These are phyloP conservation scores for Camillea tinctor DNA, from an alignment of 2,329 filamentous ascomycete species.

Conservation along the genomic window DNA sequence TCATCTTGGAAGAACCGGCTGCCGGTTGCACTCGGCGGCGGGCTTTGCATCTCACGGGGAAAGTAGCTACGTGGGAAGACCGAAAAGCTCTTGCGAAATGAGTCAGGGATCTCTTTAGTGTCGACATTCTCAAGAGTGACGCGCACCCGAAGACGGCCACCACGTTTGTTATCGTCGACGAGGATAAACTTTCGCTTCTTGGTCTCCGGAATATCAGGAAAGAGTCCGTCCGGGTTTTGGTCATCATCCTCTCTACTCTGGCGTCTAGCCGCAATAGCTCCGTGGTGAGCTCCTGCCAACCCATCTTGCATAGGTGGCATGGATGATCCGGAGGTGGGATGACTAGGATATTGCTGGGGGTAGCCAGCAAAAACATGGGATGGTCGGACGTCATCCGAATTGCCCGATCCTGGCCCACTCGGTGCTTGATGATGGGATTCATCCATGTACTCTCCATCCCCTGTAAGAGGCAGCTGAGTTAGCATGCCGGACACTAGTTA, in stretches of 20 bases:
- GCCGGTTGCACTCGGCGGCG: conserved; percentile 72
- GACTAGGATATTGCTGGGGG: conserved; percentile 36
- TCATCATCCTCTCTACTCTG: conserved; percentile 43
- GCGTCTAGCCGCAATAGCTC: conserved; percentile 32
- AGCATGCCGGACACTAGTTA: conserved; percentile 26
- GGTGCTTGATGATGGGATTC: conserved; percentile 63
- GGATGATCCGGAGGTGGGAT: conserved; percentile 40
- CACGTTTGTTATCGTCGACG: conserved; percentile 83
- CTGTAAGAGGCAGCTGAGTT: conserved; percentile 41
- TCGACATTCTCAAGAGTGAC: conserved; percentile 92
- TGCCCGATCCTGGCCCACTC: conserved; percentile 46
- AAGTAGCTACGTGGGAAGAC: conserved; percentile 93
- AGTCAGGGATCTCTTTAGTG: conserved; percentile 94
- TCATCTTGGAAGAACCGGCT: conserved; percentile 73
- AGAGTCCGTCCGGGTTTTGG: conserved; percentile 67
- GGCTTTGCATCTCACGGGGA: conserved; percentile 87
- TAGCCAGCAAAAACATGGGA: conserved; percentile 39
- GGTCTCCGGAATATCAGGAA: conserved; percentile 82
- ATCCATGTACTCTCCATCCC: conserved; percentile 61
- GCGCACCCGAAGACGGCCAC: conserved; percentile 78
- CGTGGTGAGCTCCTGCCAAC: conserved; percentile 37
- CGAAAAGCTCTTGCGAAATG: conserved; percentile 84
- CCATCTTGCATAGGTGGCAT: conserved; percentile 37
- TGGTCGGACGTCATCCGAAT: conserved; percentile 56
- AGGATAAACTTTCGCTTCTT: conserved; percentile 97